A percentile compares a stretch with the other conserved stretches of the same genome.
Evolutionary conservation across 495 filamentous ascomycete genomes (phyloP).

Genomic region (Aspergillus kassunensis): DNA sequence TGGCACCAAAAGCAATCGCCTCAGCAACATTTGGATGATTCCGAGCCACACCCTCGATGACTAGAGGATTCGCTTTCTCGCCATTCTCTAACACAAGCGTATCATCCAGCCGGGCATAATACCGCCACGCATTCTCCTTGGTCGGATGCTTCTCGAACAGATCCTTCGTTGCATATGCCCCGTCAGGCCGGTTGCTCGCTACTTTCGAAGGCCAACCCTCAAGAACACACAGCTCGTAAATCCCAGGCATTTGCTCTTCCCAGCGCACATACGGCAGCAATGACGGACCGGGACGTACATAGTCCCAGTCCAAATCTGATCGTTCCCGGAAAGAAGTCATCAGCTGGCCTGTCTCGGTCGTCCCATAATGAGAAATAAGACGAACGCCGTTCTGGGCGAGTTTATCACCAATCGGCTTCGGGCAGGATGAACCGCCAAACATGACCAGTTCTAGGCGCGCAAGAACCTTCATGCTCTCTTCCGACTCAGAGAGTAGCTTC

Average conservation of each 20-base stretch:
- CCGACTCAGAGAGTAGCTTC: conserved; percentile 43
- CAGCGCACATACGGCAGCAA: conserved; percentile 40
- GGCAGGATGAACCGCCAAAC: conserved; percentile 45
- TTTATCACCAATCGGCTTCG: conserved; percentile 47
- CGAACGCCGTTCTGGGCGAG: conserved; percentile 49
- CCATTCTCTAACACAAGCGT: conserved; percentile 58
- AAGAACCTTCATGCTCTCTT: conserved; percentile 36
- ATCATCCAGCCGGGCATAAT: conserved; percentile 53
- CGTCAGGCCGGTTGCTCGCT: conserved; percentile 51
- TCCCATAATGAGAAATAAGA: conserved; percentile 44
- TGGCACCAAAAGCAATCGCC: conserved; percentile 30
- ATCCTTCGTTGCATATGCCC: conserved; percentile 55
- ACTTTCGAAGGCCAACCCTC: conserved; percentile 60
- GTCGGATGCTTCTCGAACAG: conserved; percentile 50
- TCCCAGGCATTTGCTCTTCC: conserved; percentile 42
- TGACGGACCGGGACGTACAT: conserved; percentile 41
- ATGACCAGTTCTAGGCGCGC: conserved; percentile 41
- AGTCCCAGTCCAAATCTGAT: conserved; percentile 57
- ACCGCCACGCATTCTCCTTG: conserved; percentile 49
- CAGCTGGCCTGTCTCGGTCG: conserved; percentile 50
- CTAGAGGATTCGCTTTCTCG: conserved; percentile 60
- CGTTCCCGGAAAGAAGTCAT: conserved; percentile 45
- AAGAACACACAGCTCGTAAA: conserved; percentile 54
- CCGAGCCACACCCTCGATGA: conserved; percentile 43
- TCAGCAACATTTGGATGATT: conserved; percentile 25